These are phyloP conservation scores for Venustampulla echinocandica DNA, from an alignment of 495 filamentous ascomycete species.

Conservation along the genomic window DNA sequence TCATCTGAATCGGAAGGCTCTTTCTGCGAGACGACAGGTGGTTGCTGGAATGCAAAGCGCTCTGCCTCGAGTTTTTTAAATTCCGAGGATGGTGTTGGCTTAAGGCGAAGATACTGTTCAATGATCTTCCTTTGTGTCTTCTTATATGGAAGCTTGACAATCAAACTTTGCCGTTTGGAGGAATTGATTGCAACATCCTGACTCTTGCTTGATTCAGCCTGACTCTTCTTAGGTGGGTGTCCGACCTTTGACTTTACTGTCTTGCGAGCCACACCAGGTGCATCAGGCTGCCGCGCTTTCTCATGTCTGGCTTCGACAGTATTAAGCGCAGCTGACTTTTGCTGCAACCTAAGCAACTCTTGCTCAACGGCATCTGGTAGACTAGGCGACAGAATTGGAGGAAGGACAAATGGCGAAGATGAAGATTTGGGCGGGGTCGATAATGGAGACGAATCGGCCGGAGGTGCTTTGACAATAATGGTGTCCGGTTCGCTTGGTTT, in stretches of 20 bases:
- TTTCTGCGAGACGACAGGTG: background rate
- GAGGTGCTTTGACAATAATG: slow-evolving; percentile 14
- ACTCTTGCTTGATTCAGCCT: slow-evolving; percentile 8
- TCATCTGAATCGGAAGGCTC: slow-evolving; percentile 3
- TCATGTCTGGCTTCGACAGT: slow-evolving; percentile 19
- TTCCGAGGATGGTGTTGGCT: background rate
- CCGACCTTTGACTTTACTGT: slow-evolving; percentile 15
- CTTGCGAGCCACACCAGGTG: slow-evolving; percentile 22
- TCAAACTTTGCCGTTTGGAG: background rate
- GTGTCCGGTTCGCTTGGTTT: slow-evolving; percentile 7
- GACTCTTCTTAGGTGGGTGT: slow-evolving; percentile 18
- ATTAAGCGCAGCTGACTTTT: slow-evolving; percentile 15
- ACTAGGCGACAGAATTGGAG: slow-evolving; percentile 18
- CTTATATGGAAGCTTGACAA: slow-evolving; percentile 22
- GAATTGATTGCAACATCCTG: background rate
- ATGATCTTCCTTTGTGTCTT: slow-evolving; percentile 12
- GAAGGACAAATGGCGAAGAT: slow-evolving; percentile 13
- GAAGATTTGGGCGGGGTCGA: slow-evolving; percentile 6
- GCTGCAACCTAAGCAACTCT: slow-evolving; percentile 15
- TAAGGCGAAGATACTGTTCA: slow-evolving; percentile 6
- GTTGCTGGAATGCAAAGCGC: background rate
- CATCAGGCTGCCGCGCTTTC: slow-evolving; percentile 16
- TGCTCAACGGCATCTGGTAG: slow-evolving; percentile 19
- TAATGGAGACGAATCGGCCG: slow-evolving; percentile 2
- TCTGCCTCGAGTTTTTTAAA: slow-evolving; percentile 11